Base-by-base conservation (phyloP, 495 filamentous ascomycete species). In the Annulohypoxylon moriforme region DNA sequence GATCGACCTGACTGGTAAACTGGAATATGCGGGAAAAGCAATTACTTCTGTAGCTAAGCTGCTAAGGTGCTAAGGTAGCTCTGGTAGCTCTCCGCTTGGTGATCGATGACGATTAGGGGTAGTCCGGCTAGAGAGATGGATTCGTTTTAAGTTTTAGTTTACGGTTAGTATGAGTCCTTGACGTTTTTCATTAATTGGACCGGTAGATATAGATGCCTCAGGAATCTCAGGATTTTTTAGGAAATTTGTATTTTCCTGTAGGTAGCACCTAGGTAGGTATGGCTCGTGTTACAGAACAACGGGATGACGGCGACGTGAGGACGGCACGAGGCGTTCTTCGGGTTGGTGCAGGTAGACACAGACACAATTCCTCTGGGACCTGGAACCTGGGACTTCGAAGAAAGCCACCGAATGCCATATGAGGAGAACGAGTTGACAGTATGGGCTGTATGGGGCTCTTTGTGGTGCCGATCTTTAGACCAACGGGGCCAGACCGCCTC, bases 381-480 rank as follows among this genome's bases (percentile, higher is more conserved):
- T 27, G 47, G 47, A n/a, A 52, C 50, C 55, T 40, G 55, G 55
- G 18, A 40, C 20, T 50, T 40, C 44, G 2, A 56, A 65, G 3
- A 31, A 69, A 69, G 66, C 66, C 66, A 69, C 71, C 52, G 66
- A 67, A 73, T 64, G 71, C 71, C 50, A 62, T 57, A 62, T 61
- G 33, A 52, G 40, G 58, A 58, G 60, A 52, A 49, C 13, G 49
- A 34, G 65, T 68, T 68, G 64, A 13, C 59, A 64, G 27, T 63
- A 68, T 72, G 71, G 71, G n/a, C 59, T 59, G 33, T 63, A 72
- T 72, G 71, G 71, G 60, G 71, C 18, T 65, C 64, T 63, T 59
- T 55, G 42, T 40, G 62, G 61, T 69, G 65, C 60, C 65, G 60
- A 73, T 73, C 70, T 52, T 52, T 57, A 24, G 44, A 18, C 22